These are phyloP conservation scores for Curvularia sp. DNA, from an alignment of 2,329 filamentous ascomycete genomes.

Conservation along the genomic window DNA sequence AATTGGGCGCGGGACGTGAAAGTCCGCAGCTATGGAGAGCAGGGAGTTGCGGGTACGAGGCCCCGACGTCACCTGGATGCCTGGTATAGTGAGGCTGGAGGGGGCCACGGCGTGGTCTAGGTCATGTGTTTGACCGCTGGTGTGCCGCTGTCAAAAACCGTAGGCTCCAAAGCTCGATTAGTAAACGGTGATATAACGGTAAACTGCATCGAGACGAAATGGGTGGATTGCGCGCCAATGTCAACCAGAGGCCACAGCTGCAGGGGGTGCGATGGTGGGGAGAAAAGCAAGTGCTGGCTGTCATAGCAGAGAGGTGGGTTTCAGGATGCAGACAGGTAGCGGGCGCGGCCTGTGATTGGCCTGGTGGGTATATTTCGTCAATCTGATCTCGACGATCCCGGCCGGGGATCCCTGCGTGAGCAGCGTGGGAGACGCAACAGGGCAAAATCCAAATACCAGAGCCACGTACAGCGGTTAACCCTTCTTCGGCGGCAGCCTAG, in stretches of 20 bases:
- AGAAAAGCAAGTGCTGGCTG: conserved; percentile 22
- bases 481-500: conserved; percentile 5
- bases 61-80: conserved; percentile 12
- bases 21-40: conserved; percentile 5
- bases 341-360: conserved; percentile 34
- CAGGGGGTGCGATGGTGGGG: conserved; percentile 23
- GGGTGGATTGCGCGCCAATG: conserved; percentile 20
- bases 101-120: conserved; percentile 29
- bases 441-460: conserved; percentile 17
- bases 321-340: conserved; percentile 29
- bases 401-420: conserved; percentile 33
- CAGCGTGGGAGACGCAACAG: conserved; percentile 10
- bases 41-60: conserved; percentile 1
- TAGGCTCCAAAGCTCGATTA: conserved; percentile 17
- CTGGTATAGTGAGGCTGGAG: conserved; percentile 16
- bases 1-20: background rate
- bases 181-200: conserved; percentile 21
- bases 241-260: conserved; percentile 18
- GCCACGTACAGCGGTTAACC: conserved; percentile 6
- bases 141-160: conserved; percentile 39
- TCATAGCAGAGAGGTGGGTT: conserved; percentile 32
- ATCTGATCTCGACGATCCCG: conserved; percentile 45
- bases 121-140: conserved; percentile 26
- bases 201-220: conserved; percentile 8
- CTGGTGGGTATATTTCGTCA: conserved; percentile 43